A percentile compares a stretch with the other conserved stretches of the same genome.
phyloP scores from a whole-genome alignment of 495 filamentous ascomycete species.

The Lineolata rhizophorae region DNA sequence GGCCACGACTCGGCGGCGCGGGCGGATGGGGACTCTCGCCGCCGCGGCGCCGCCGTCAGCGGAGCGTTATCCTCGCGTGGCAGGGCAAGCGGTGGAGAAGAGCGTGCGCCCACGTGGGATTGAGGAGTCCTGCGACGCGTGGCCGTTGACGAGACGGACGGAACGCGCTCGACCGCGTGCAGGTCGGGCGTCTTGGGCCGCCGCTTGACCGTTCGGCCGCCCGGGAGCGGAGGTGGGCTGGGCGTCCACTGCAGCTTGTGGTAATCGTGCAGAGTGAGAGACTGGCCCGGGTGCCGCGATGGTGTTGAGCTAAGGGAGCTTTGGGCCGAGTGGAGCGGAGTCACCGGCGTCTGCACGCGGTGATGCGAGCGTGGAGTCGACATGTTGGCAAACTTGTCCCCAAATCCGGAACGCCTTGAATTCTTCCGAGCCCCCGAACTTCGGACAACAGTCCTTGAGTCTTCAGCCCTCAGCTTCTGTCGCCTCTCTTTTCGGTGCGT shows the following conservation, averaged over 20 bases:
- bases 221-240: conserved; percentile 5
- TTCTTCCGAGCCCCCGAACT: no score
- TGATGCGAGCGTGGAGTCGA: no score
- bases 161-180: conserved; percentile 9
- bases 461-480: no score
- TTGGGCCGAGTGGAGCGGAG: conserved; percentile 11
- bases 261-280: conserved; percentile 15
- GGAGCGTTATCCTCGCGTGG: background rate
- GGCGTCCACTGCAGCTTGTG: conserved; percentile 13
- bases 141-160: no score
- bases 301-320: conserved; percentile 10
- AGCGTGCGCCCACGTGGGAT: no score
- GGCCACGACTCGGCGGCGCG: conserved; percentile 6
- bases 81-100: no score
- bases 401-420: background rate
- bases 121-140: no score
- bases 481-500: no score
- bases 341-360: conserved; percentile 4
- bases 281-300: conserved; percentile 9
- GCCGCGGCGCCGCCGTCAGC: no score
- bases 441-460: no score
- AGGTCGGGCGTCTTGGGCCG: conserved; percentile 10
- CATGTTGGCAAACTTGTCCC: no score
- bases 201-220: conserved; percentile 8
- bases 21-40: conserved; percentile 3